Base-by-base conservation (phyloP, 768 basidiomycete species). In the Tricholoma saponaceum region DNA sequence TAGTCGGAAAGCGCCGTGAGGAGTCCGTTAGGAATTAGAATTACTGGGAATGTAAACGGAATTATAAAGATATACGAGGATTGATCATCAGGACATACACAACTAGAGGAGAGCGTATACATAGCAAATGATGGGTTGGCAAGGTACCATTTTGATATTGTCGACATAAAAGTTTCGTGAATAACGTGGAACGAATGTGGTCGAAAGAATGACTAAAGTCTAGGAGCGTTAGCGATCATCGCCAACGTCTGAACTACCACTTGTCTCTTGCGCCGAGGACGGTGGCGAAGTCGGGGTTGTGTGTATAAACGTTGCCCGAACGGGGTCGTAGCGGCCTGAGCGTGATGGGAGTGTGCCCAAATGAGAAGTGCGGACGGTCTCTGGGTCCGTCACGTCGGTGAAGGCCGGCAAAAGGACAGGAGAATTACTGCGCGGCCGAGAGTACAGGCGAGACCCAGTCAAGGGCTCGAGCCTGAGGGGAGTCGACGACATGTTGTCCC, bases 311-410 rank as follows among this genome's bases (percentile, higher is more conserved):
- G 70, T 73, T 55, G 76, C 74, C 60, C 81, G 80, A 50, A 83
- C 75, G 32, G 81, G 80, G 64, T 83, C 81, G 61, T 82, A 83
- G 52, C 81, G 76, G 55, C 80, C 76, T 52, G 70, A 61, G 35
- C 79, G 75, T 59, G 69, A 64, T 23, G 69, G 62, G 58, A 55
- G 66, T 56, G 57, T 43, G 66, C 37, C 58, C 8, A 7, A 35
- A n/a, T n/a, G 55, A 6, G 33, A 23, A 4, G 18, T 18, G 30
- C 54, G 54, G 18, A 26, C 28, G n/a, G 18, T 35, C 49, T 25
- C 22, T 50, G 26, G 4, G 14, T 50, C 26, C 28, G n/a, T n/a
- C 14, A 9, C 18, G 26, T 50, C 28, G 12, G 20, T 22, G 30
- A 39, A 32, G n/a, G 20, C 46, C 59, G 65, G 26, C 58, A 39